phyloP scores from a whole-genome alignment of 176 grass and related monocot genomes.

The Poa annua region DNA sequence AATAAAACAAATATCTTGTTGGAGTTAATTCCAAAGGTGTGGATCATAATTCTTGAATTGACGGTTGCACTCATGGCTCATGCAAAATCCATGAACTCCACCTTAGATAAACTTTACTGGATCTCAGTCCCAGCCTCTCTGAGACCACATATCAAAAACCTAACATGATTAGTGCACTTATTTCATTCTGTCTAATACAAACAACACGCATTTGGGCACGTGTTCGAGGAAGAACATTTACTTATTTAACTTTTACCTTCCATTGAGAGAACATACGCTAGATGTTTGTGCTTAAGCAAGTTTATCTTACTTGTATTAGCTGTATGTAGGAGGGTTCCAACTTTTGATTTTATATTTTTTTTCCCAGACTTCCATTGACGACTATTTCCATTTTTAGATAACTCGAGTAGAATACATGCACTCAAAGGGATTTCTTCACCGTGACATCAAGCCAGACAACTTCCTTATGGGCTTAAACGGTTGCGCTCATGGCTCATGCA shows the following conservation, averaged over 20 bases:
- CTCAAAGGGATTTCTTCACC: slow-evolving; percentile 91
- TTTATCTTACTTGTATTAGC: slow-evolving; percentile 8
- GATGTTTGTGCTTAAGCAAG: not conserved
- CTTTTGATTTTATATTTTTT: not conserved
- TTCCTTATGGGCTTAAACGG: slow-evolving; percentile 89
- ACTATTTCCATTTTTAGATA: slow-evolving; percentile 51
- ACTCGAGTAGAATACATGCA: slow-evolving; percentile 95
- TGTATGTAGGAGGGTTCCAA: not conserved
- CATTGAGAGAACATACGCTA: not conserved
- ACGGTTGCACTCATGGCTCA: not conserved
- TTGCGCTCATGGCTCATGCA: no score
- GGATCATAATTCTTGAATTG: not conserved
- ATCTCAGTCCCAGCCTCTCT: not conserved
- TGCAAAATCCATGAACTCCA: not conserved
- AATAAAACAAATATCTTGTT: not conserved
- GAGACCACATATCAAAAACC: not conserved
- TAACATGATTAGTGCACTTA: not conserved
- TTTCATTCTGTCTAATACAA: not conserved
- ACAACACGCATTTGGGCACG: not conserved
- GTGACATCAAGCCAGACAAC: slow-evolving; percentile 95
- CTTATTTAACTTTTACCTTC: slow-evolving; percentile 8
- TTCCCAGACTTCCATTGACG: not conserved
- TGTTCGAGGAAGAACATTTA: not conserved
- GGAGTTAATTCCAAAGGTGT: not conserved
- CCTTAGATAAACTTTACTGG: not conserved